These are phyloP conservation scores for Escovopsis weberi DNA, from an alignment of 2,329 filamentous ascomycete genomes.

Conservation along the genomic window DNA sequence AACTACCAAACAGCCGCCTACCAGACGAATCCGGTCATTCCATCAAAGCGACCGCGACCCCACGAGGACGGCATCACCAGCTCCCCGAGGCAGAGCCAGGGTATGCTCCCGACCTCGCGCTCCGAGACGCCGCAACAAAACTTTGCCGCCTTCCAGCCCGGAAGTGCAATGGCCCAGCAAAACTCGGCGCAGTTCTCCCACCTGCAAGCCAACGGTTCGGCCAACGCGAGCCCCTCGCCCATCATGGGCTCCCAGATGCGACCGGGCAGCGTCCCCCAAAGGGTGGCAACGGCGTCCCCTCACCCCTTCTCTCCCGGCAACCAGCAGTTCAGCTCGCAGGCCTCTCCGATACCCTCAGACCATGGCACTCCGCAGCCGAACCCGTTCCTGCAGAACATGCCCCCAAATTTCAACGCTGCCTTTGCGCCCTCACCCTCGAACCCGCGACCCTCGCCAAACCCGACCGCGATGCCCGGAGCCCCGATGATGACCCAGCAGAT, in stretches of 20 bases:
- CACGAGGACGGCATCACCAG: conserved; percentile 72
- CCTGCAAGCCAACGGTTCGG: conserved; percentile 64
- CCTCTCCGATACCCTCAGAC: conserved; percentile 64
- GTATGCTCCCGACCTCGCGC: conserved; percentile 66
- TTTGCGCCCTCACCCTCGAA: conserved; percentile 44
- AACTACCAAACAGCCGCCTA: conserved; percentile 42
- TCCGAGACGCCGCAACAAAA: conserved; percentile 78
- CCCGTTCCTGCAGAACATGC: conserved; percentile 49
- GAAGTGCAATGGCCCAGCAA: conserved; percentile 44
- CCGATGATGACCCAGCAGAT: conserved; percentile 43
- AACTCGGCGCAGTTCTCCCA: conserved; percentile 63
- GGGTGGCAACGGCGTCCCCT: conserved; percentile 83
- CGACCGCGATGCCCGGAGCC: conserved; percentile 33
- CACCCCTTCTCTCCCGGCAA: conserved; percentile 74
- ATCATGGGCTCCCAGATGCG: conserved; percentile 74
- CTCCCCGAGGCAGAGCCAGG: conserved; percentile 63
- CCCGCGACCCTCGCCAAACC: conserved; percentile 38
- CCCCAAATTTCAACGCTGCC: conserved; percentile 42
- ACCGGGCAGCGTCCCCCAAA: conserved; percentile 55
- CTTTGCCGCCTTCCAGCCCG: conserved; percentile 56
- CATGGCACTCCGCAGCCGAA: conserved; percentile 63
- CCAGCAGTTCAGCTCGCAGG: conserved; percentile 56
- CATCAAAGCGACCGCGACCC: conserved; percentile 73
- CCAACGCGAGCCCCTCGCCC: conserved; percentile 81
- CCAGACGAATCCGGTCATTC: conserved; percentile 73